Evolutionary conservation across 371 early-diverging fungal genomes (phyloP).

Genomic region (Mortierella sp.): DNA sequence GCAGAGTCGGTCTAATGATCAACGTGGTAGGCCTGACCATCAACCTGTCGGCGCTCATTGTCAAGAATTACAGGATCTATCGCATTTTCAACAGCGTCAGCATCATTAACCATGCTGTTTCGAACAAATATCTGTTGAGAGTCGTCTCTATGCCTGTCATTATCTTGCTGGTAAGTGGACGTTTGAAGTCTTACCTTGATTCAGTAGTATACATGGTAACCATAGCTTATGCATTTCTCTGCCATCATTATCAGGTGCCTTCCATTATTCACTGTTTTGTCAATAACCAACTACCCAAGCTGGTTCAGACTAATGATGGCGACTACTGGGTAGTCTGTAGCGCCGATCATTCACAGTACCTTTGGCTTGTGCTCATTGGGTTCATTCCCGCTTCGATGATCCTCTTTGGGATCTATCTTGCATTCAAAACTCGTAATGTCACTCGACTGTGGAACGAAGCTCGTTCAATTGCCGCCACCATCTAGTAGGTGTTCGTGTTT

Average conservation of each 20-base stretch:
- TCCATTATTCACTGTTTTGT: slow-evolving; percentile 19
- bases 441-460: slow-evolving; percentile 50
- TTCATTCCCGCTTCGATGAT: slow-evolving; percentile 19
- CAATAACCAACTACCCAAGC: slow-evolving; percentile 10
- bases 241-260: slow-evolving; percentile 13
- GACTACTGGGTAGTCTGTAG: slow-evolving; percentile 30
- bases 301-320: slow-evolving; percentile 13
- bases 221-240: not conserved
- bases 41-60: slow-evolving; percentile 53
- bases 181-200: no score
- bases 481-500: slow-evolving; percentile 28
- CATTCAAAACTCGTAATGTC: slow-evolving; percentile 47
- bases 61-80: slow-evolving; percentile 69
- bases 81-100: slow-evolving; percentile 63
- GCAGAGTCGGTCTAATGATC: slow-evolving; percentile 43
- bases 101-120: slow-evolving; percentile 43
- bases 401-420: slow-evolving; percentile 45
- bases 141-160: slow-evolving; percentile 32
- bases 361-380: slow-evolving; percentile 17
- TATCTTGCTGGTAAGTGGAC: slow-evolving; percentile 11
- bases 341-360: not conserved
- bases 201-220: no score
- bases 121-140: slow-evolving; percentile 31
- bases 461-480: slow-evolving; percentile 37
- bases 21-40: slow-evolving; percentile 16